phyloP scores from a whole-genome alignment of 768 basidiomycete species.

The Leccinum rimulosum region DNA sequence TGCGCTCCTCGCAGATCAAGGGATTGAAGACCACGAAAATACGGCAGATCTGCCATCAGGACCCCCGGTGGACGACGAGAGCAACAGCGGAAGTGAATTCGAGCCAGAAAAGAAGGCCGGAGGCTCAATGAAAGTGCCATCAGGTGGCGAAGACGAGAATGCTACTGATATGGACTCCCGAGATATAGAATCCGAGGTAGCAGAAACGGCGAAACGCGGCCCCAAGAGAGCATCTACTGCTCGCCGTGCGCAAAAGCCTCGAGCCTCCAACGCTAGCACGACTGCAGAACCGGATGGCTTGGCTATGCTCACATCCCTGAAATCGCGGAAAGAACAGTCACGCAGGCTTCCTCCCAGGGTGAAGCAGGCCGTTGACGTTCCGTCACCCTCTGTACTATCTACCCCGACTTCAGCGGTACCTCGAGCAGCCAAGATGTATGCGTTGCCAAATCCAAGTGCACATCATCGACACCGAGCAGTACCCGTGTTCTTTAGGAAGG shows the following conservation, averaged over 20 bases:
- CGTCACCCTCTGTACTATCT: slow-evolving; percentile 3
- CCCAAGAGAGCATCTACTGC: slow-evolving; percentile 8
- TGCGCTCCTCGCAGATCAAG: slow-evolving; percentile 35
- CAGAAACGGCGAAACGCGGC: slow-evolving; percentile 8
- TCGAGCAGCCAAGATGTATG: slow-evolving; percentile 44
- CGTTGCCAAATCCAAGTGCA: slow-evolving; percentile 60
- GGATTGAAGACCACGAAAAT: slow-evolving; percentile 28
- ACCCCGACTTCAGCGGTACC: slow-evolving; percentile 4
- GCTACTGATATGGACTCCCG: slow-evolving; percentile 21
- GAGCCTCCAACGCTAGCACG: neutral
- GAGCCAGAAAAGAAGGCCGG: slow-evolving; percentile 38
- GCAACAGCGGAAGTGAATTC: slow-evolving; percentile 56
- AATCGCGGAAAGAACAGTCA: slow-evolving; percentile 12
- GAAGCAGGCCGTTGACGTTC: slow-evolving; percentile 1
- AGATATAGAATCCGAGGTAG: slow-evolving; percentile 16
- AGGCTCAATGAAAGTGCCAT: slow-evolving; percentile 30
- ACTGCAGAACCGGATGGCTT: neutral
- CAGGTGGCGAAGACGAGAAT: slow-evolving; percentile 33
- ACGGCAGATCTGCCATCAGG: slow-evolving; percentile 42
- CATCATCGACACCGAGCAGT: slow-evolving; percentile 74
- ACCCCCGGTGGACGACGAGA: slow-evolving; percentile 17
- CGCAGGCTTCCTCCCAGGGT: slow-evolving; percentile 22
- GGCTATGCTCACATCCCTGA: slow-evolving; percentile 3
- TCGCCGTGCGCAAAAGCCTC: neutral
- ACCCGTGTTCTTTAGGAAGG: slow-evolving; percentile 52